Conservation (phyloP, 257 asterid genomes). For the Eustoma russellianum region DNA sequence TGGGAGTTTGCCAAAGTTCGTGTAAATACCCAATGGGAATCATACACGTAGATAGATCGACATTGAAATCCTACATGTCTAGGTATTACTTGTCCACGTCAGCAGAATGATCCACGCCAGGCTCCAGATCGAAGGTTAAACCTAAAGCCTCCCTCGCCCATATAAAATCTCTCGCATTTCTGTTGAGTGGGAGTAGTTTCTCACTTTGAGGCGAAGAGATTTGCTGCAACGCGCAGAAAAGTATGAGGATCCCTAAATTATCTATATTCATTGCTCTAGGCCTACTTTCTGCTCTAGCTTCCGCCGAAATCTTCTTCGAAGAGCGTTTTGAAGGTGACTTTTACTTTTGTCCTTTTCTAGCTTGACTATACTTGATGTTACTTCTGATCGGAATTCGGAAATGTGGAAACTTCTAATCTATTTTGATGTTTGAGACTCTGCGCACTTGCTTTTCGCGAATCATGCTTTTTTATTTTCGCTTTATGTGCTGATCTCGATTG, state of each 20-base stretch:
- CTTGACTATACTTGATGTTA: neutral
- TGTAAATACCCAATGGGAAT: slow-evolving; percentile 30
- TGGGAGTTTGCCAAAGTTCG: slow-evolving; percentile 11
- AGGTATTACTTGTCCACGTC: slow-evolving; percentile 2
- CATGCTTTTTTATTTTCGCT: neutral
- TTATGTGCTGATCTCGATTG: slow-evolving; percentile 20
- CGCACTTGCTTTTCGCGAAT: slow-evolving; percentile 3
- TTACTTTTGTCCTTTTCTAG: neutral
- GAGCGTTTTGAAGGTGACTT: slow-evolving; percentile 73
- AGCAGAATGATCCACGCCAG: slow-evolving; percentile 21
- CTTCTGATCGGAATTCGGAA: neutral
- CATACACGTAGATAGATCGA: slow-evolving; percentile 50
- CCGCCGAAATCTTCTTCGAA: slow-evolving; percentile 76
- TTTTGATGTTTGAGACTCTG: neutral
- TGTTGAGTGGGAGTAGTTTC: neutral
- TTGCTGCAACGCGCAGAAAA: slow-evolving; percentile 57
- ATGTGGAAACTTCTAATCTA: neutral
- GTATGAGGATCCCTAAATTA: slow-evolving; percentile 35
- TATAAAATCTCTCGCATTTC: neutral
- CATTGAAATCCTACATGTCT: slow-evolving; percentile 19
- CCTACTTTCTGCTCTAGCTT: slow-evolving; percentile 40
- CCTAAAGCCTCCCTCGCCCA: slow-evolving; percentile 6
- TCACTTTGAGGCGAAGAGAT: slow-evolving; percentile 11
- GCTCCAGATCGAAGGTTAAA: slow-evolving; percentile 7
- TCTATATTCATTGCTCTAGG: slow-evolving; percentile 37